phyloP scores from a whole-genome alignment of 148 eudicot species.

The Amaranthus cruentus region DNA sequence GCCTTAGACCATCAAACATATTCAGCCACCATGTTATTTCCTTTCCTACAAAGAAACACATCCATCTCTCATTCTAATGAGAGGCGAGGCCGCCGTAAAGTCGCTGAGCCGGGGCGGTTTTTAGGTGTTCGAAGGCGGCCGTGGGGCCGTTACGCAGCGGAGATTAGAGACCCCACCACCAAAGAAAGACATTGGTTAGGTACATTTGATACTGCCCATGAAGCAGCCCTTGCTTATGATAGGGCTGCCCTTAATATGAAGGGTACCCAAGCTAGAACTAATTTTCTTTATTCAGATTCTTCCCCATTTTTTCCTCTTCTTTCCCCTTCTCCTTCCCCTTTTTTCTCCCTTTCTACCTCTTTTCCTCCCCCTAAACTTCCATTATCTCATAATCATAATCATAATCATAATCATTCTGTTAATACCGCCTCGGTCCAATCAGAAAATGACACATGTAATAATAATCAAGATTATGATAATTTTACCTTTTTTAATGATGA shows the following conservation, averaged over 20 bases:
- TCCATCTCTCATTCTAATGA: constrained; percentile 43
- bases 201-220: constrained; percentile 95
- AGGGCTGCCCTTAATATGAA: constrained; percentile 93
- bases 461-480: constrained; percentile 13
- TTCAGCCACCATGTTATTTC: constrained; percentile 40
- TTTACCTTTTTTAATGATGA: constrained; percentile 33
- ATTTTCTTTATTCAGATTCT: constrained; percentile 71
- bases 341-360: constrained; percentile 22
- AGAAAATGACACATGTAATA: constrained; percentile 27
- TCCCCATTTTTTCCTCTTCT: constrained; percentile 39
- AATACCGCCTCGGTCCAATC: constrained; percentile 16
- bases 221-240: constrained; percentile 96
- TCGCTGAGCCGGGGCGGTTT: constrained; percentile 76
- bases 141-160: constrained; percentile 93
- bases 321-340: constrained; percentile 16
- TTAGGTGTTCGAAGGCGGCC: constrained; percentile 84
- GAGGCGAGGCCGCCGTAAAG: constrained; percentile 59
- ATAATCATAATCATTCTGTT: not conserved
- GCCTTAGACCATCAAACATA: not conserved
- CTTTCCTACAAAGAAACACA: constrained; percentile 67
- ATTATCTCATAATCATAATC: not conserved
- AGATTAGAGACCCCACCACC: constrained; percentile 88
- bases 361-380: not conserved
- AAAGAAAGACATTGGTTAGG: constrained; percentile 97
- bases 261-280: constrained; percentile 89